A percentile compares a stretch with the other conserved stretches of the same genome.
Conservation (phyloP, 1,284 basidiomycete species). For the Fomitopsis palustris region DNA sequence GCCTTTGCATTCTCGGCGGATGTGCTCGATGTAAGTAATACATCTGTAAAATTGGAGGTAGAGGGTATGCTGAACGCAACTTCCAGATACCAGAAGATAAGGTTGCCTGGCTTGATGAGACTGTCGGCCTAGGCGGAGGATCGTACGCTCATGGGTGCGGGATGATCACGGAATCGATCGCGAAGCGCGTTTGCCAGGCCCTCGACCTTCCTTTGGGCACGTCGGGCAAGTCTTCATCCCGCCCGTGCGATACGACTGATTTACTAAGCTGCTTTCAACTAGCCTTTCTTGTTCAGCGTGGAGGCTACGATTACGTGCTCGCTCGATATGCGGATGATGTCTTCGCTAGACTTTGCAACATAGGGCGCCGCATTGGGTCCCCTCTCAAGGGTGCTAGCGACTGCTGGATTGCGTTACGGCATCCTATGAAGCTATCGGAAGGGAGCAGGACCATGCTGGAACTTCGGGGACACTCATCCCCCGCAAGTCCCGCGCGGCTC, state of each 20-base stretch:
- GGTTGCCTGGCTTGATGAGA: not conserved
- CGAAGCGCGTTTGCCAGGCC: not conserved
- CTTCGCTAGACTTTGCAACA: not conserved
- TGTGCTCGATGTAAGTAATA: not conserved
- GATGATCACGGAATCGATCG: not conserved
- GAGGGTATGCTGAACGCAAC: not conserved
- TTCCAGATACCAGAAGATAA: not conserved
- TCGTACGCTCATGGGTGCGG: not conserved
- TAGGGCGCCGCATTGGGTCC: not conserved
- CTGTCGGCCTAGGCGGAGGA: not conserved
- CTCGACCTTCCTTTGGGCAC: not conserved
- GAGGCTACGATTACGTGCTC: not conserved
- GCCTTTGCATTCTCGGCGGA: not conserved
- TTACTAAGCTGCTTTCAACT: not conserved
- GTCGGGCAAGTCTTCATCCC: not conserved
- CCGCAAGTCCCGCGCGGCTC: not conserved
- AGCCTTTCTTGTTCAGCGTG: not conserved
- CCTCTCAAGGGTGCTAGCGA: not conserved
- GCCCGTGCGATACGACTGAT: not conserved
- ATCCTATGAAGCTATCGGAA: not conserved
- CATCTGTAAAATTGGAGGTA: not conserved
- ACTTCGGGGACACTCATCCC: not conserved
- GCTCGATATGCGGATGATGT: not conserved
- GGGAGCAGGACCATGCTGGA: not conserved
- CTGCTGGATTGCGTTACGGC: not conserved